These are phyloP conservation scores for Hypoxylon sp. DNA, from an alignment of 2,329 filamentous ascomycete genomes.

Conservation along the genomic window DNA sequence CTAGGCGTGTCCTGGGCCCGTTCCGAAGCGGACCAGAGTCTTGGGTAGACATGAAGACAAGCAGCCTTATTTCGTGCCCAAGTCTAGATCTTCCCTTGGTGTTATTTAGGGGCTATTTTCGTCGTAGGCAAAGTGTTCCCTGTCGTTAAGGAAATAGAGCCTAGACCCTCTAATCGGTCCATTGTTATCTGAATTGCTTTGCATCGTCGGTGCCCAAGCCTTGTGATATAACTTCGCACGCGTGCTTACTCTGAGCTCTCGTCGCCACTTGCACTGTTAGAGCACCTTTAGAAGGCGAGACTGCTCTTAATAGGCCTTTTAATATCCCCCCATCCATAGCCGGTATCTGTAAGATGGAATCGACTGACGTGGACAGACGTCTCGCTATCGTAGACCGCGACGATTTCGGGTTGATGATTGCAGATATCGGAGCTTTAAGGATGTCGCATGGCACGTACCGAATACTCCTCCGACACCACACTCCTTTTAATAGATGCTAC, in stretches of 20 bases:
- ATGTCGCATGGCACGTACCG: conserved; percentile 12
- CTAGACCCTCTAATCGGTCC: conserved; percentile 29
- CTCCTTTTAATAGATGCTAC: conserved; percentile 30
- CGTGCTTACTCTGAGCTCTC: conserved; percentile 6
- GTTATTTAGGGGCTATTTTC: conserved; percentile 29
- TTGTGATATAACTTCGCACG: conserved; percentile 9
- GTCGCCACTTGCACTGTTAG: not conserved
- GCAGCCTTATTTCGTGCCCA: conserved; percentile 21
- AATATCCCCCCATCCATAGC: not conserved
- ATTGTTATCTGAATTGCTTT: conserved; percentile 21
- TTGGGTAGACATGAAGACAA: conserved; percentile 4
- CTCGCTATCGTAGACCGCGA: not conserved
- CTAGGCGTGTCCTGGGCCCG: conserved; percentile 15
- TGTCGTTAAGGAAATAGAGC: conserved; percentile 12
- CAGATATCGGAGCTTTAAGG: conserved; percentile 1
- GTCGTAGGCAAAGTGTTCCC: conserved; percentile 15
- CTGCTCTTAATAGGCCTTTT: conserved; percentile 7
- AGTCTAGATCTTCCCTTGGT: conserved; percentile 30
- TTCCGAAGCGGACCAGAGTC: conserved; percentile 19
- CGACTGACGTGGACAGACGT: conserved; percentile 18
- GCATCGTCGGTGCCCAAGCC: conserved; percentile 8
- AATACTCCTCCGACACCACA: conserved; percentile 14
- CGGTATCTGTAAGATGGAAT: not conserved
- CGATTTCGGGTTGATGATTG: conserved; percentile 1
- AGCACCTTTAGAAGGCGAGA: conserved; percentile 4